phyloP scores from a whole-genome alignment of 2,329 filamentous ascomycete genomes.

The Penicillium sp. region DNA sequence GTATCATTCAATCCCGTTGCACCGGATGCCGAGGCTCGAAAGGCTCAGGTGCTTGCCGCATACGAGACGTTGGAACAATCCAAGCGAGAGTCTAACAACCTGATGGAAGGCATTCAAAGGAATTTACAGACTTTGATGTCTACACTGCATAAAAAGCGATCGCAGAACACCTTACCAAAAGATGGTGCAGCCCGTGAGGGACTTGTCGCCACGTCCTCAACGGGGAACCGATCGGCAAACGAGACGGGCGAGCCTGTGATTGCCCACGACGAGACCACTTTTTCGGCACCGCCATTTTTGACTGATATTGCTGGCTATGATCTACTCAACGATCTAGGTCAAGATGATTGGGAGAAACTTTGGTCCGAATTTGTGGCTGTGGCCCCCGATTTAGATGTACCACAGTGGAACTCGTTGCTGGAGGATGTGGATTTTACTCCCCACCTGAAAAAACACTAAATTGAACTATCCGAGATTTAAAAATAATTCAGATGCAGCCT shows the following conservation, averaged over 20 bases:
- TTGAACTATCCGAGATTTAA: background rate
- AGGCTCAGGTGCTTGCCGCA: slow-evolving; percentile 16
- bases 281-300: background rate
- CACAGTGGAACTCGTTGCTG: slow-evolving; percentile 20
- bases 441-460: slow-evolving; percentile 6
- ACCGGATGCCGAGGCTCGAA: slow-evolving; percentile 13
- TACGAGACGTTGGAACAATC: slow-evolving; percentile 17
- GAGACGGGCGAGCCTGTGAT: background rate
- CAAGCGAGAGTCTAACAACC: slow-evolving; percentile 14
- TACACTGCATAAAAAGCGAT: slow-evolving; percentile 12
- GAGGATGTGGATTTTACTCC: slow-evolving; percentile 18
- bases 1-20: slow-evolving; percentile 21
- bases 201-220: background rate
- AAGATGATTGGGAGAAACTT: slow-evolving; percentile 16
- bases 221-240: background rate
- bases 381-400: slow-evolving; percentile 16
- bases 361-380: slow-evolving; percentile 21
- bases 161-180: background rate
- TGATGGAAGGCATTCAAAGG: slow-evolving; percentile 16
- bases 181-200: background rate
- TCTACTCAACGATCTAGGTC: slow-evolving; percentile 4
- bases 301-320: background rate
- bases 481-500: background rate
- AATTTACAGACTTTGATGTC: slow-evolving; percentile 20
- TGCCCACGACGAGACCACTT: background rate